A percentile compares a stretch with the other conserved stretches of the same genome.
phyloP scores from a whole-genome alignment of 1,284 basidiomycete species.

The Boletus mariae region DNA sequence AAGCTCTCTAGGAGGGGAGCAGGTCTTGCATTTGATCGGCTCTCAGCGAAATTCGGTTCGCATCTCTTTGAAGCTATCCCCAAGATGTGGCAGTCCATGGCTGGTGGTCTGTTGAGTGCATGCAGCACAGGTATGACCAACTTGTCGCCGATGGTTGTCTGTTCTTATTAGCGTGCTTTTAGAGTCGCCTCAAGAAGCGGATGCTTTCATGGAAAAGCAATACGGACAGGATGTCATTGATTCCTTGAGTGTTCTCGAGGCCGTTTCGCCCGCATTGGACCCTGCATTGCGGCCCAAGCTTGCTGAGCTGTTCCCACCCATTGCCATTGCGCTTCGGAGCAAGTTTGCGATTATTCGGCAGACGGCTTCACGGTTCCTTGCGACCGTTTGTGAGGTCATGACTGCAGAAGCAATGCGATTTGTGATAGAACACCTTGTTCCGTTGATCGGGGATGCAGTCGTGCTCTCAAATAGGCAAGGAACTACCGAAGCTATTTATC shows the following conservation, averaged over 20 bases:
- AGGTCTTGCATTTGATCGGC: conserved; percentile 73
- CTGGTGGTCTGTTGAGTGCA: conserved; percentile 69
- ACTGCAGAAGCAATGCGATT: conserved; percentile 84
- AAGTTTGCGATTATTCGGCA: conserved; percentile 87
- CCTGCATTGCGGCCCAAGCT: conserved; percentile 68
- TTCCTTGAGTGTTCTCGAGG: conserved; percentile 85
- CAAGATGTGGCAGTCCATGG: conserved; percentile 93
- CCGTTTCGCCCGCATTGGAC: conserved; percentile 77
- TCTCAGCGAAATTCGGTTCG: conserved; percentile 78
- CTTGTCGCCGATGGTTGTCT: neutral
- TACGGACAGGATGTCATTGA: conserved; percentile 93
- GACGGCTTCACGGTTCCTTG: conserved; percentile 83
- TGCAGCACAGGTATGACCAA: conserved; percentile 56
- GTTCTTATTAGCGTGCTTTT: conserved; percentile 9
- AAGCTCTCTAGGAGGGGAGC: conserved; percentile 80
- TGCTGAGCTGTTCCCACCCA: conserved; percentile 68
- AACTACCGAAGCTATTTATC: conserved; percentile 85
- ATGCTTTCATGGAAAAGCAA: conserved; percentile 62
- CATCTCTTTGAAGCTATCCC: conserved; percentile 76
- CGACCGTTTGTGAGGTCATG: conserved; percentile 84
- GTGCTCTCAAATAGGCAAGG: conserved; percentile 85
- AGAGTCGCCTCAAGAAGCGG: conserved; percentile 57
- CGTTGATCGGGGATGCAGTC: conserved; percentile 79
- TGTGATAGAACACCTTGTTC: conserved; percentile 85
- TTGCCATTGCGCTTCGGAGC: conserved; percentile 78